A percentile compares a stretch with the other conserved stretches of the same genome.
These are phyloP conservation scores for Ogataea philodendri DNA, from an alignment of 805 yeast genomes.

Conservation along the genomic window DNA sequence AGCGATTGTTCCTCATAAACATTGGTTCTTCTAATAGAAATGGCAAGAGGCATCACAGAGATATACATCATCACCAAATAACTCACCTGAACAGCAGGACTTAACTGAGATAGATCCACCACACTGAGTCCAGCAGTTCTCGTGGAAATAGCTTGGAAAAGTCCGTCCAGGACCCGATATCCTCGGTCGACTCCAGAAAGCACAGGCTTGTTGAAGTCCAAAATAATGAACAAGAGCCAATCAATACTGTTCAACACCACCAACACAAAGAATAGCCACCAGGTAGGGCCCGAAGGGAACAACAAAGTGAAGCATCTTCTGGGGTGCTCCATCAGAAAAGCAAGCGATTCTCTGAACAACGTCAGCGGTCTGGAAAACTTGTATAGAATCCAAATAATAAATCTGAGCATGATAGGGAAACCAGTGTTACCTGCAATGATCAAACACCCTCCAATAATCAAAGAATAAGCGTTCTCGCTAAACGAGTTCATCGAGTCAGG, in stretches of 20 bases:
- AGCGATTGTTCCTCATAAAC: constrained; percentile 96
- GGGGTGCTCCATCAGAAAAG: constrained; percentile 90
- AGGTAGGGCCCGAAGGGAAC: constrained; percentile 90
- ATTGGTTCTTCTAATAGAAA: constrained; percentile 92
- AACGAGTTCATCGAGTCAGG: constrained; percentile 78
- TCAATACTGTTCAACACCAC: constrained; percentile 73
- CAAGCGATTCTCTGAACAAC: constrained; percentile 67
- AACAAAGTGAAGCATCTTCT: constrained; percentile 92
- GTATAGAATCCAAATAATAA: constrained; percentile 76
- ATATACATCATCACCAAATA: constrained; percentile 98
- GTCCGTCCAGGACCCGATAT: constrained; percentile 71
- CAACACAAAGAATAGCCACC: constrained; percentile 85
- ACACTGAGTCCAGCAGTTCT: constrained; percentile 92
- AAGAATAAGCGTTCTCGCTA: constrained; percentile 58
- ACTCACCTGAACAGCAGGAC: constrained; percentile 90
- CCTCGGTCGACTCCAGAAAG: constrained; percentile 61
- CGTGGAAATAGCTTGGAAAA: constrained; percentile 87
- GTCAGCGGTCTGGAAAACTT: constrained; percentile 67
- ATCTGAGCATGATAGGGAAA: constrained; percentile 79
- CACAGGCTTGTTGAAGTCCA: constrained; percentile 60
- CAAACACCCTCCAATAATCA: constrained; percentile 63
- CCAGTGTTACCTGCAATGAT: constrained; percentile 94
- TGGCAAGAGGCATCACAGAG: constrained; percentile 93
- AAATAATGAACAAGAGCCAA: constrained; percentile 71
- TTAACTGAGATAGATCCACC: constrained; percentile 64